phyloP scores from a whole-genome alignment of 441 rosid species.

The Corymbia calophylla region DNA sequence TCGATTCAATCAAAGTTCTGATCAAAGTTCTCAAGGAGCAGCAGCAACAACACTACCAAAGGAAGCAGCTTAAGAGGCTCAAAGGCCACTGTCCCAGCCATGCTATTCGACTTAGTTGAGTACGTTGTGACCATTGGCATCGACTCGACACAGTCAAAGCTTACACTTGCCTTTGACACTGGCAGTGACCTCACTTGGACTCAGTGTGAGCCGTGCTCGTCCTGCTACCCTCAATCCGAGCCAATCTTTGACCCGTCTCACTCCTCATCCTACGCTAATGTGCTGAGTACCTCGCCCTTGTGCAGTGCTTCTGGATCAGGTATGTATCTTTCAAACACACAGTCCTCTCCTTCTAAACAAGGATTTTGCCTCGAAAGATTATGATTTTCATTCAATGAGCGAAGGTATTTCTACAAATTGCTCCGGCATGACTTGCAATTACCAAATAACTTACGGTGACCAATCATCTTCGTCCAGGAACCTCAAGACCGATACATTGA shows the following conservation, averaged over 20 bases:
- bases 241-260: not conserved
- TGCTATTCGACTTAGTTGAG: not conserved
- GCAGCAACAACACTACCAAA: not conserved
- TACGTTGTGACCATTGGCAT: not conserved
- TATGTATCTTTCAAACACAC: not conserved
- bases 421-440: not conserved
- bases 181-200: not conserved
- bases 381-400: not conserved
- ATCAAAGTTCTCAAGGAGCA: not conserved
- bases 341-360: not conserved
- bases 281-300: not conserved
- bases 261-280: not conserved
- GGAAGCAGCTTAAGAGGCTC: not conserved
- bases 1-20: not conserved
- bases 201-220: not conserved
- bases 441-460: not conserved
- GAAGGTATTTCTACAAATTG: not conserved
- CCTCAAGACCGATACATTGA: not conserved
- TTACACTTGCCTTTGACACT: not conserved
- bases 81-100: not conserved
- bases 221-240: not conserved
- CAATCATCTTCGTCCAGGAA: not conserved
- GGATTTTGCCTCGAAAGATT: not conserved
- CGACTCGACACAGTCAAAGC: not conserved
- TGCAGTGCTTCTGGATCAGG: not conserved